phyloP scores from a whole-genome alignment of 2,329 filamentous ascomycete species.

The Aspergillus transmontanensis region DNA sequence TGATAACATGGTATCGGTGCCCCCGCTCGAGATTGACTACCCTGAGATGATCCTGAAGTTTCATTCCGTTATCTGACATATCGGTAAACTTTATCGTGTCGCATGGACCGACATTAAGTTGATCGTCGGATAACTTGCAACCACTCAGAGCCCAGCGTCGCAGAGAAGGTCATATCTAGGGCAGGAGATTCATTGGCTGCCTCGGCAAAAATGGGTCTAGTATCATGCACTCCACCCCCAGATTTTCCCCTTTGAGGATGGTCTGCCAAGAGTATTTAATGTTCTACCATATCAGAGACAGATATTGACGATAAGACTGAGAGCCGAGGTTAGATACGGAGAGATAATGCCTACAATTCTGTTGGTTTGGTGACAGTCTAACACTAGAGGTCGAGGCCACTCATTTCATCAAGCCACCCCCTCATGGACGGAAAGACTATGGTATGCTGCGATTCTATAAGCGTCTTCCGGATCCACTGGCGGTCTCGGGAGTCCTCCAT shows the following conservation, averaged over 20 bases:
- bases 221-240: neutral
- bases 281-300: neutral
- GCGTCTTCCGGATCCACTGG: neutral
- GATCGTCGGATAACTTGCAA: neutral
- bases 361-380: neutral
- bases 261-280: neutral
- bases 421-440: neutral
- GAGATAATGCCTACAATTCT: neutral
- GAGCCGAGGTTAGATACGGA: neutral
- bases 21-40: neutral
- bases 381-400: neutral
- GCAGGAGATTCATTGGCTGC: neutral
- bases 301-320: neutral
- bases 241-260: neutral
- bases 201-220: neutral
- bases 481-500: neutral
- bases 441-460: neutral
- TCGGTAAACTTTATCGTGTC: neutral
- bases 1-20: neutral
- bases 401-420: neutral
- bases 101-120: neutral
- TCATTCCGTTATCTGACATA: neutral
- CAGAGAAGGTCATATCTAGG: neutral
- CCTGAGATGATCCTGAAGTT: neutral
- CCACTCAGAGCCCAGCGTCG: neutral